Evolutionary conservation across 2,329 filamentous ascomycete genomes (phyloP).

Genomic region (Metarhizium humberi): DNA sequence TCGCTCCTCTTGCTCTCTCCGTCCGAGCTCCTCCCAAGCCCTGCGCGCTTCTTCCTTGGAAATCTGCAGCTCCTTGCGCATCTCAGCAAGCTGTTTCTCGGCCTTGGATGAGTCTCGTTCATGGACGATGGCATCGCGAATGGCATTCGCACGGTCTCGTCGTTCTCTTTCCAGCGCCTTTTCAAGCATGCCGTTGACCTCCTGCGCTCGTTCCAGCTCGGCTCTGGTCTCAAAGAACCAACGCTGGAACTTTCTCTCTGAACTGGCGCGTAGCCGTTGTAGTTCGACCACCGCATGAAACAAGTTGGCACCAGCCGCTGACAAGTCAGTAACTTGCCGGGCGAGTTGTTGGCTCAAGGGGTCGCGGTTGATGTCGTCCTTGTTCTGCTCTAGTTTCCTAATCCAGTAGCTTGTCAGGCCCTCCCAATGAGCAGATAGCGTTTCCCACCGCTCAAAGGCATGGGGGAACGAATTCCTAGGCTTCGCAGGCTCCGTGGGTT

Average conservation of each 20-base stretch:
- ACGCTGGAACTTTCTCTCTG: slow-evolving; percentile 93
- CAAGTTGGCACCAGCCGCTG: slow-evolving; percentile 88
- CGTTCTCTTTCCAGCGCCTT: slow-evolving; percentile 66
- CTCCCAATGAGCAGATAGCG: slow-evolving; percentile 94
- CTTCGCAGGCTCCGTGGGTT: slow-evolving; percentile 19
- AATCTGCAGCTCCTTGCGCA: slow-evolving; percentile 87
- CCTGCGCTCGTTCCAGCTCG: slow-evolving; percentile 77
- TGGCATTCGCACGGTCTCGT: slow-evolving; percentile 56
- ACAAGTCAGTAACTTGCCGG: slow-evolving; percentile 93
- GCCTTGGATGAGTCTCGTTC: slow-evolving; percentile 65
- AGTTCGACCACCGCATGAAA: slow-evolving; percentile 97
- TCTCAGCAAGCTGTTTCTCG: slow-evolving; percentile 75
- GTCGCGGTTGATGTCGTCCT: slow-evolving; percentile 72
- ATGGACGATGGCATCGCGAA: slow-evolving; percentile 55
- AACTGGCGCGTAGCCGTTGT: slow-evolving; percentile 85
- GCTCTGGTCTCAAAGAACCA: slow-evolving; percentile 96
- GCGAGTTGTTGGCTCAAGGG: slow-evolving; percentile 82
- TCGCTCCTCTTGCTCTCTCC: slow-evolving; percentile 85
- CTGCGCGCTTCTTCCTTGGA: slow-evolving; percentile 92
- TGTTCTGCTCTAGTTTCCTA: slow-evolving; percentile 80
- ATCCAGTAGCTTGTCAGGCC: slow-evolving; percentile 97
- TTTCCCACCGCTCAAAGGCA: slow-evolving; percentile 96
- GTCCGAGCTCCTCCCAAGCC: slow-evolving; percentile 93
- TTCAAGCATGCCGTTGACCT: slow-evolving; percentile 75
- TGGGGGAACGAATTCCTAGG: slow-evolving; percentile 76